Percentiles rank a stretch among this genome's conserved stretches.
Evolutionary conservation across 441 rosid genomes (phyloP).

Genomic region (Gossypium davidsonii): DNA sequence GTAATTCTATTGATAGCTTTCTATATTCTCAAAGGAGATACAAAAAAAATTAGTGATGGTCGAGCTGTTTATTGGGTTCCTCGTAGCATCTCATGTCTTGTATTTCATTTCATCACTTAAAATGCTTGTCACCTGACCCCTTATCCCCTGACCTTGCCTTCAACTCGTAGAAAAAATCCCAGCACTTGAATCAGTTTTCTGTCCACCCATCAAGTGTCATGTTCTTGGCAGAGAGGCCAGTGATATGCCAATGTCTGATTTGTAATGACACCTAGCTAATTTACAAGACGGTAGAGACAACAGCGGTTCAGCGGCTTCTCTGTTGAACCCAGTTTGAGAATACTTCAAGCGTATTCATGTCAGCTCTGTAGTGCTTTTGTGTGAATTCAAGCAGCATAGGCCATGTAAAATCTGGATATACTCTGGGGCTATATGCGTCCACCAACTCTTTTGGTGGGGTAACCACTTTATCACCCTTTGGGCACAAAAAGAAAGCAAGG

Average conservation of each 20-base stretch:
- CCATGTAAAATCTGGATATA: slow-evolving; percentile 94
- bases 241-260: slow-evolving; percentile 4
- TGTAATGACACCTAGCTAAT: background rate
- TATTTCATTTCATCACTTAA: background rate
- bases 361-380: slow-evolving; percentile 95
- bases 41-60: slow-evolving; percentile 16
- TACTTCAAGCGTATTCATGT: slow-evolving; percentile 77
- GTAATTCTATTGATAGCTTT: slow-evolving; percentile 13
- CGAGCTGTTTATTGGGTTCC: slow-evolving; percentile 12
- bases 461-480: slow-evolving; percentile 66
- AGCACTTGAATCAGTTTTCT: background rate
- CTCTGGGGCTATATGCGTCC: slow-evolving; percentile 37
- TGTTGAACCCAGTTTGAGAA: slow-evolving; percentile 73
- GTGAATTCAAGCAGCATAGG: slow-evolving; percentile 82
- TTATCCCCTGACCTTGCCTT: slow-evolving; percentile 14
- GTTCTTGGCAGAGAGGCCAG: slow-evolving; percentile 19
- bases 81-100: background rate
- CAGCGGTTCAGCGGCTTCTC: slow-evolving; percentile 28
- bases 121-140: slow-evolving; percentile 12
- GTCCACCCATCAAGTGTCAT: slow-evolving; percentile 10
- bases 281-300: background rate
- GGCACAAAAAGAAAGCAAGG: slow-evolving; percentile 91
- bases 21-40: slow-evolving; percentile 16
- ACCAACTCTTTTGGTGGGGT: slow-evolving; percentile 68
- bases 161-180: background rate